phyloP scores from a whole-genome alignment of 176 grass and related monocot species.

The Oryza officinalis region DNA sequence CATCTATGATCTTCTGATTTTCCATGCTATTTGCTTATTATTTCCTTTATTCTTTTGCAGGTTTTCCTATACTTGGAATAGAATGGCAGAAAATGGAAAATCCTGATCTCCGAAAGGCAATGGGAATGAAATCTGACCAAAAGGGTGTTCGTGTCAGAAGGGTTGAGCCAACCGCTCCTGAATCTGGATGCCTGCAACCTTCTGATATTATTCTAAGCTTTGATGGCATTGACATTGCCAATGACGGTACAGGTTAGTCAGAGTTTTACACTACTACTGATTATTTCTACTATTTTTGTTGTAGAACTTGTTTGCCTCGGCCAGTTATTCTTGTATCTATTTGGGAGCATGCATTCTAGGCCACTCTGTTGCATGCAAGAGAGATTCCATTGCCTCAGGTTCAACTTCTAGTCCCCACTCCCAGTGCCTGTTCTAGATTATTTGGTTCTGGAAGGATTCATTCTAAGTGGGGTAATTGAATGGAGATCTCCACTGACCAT shows the following conservation, averaged over 20 bases:
- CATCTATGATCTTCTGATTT: constrained; percentile 20
- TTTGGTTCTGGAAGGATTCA: not conserved
- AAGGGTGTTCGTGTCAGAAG: constrained; percentile 92
- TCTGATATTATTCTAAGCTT: constrained; percentile 96
- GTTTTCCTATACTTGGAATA: constrained; percentile 88
- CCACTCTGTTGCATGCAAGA: not conserved
- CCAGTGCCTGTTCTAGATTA: not conserved
- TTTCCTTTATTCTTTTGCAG: constrained; percentile 40
- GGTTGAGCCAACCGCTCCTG: constrained; percentile 89
- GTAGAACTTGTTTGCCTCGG: not conserved
- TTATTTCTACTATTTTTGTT: not conserved
- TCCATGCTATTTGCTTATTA: not conserved
- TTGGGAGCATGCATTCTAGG: not conserved
- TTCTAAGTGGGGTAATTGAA: not conserved
- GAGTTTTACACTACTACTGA: not conserved
- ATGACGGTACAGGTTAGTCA: constrained; percentile 89
- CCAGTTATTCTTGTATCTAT: not conserved
- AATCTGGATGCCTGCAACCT: constrained; percentile 70
- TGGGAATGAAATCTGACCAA: constrained; percentile 88
- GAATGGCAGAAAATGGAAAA: constrained; percentile 99
- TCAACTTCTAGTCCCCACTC: not conserved
- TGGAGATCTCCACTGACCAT: not conserved
- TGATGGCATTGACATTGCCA: constrained; percentile 89
- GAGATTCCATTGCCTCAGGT: not conserved
- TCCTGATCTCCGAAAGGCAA: constrained; percentile 92